Conservation (phyloP, 768 basidiomycete species). For the Tricholoma furcatifolium region DNA sequence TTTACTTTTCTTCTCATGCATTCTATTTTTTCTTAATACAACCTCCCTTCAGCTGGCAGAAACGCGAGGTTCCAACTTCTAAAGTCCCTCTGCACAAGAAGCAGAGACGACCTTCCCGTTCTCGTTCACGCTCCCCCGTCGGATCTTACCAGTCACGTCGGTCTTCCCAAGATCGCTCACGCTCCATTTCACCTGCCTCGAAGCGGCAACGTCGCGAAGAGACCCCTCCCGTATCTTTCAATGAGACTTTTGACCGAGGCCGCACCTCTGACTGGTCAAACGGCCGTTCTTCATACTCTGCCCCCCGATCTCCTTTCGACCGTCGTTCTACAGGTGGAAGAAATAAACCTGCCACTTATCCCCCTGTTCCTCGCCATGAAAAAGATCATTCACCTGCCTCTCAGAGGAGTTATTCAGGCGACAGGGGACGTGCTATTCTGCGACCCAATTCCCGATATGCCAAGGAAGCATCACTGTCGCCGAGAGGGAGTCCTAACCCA, state of each 20-base stretch:
- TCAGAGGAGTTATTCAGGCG: slow-evolving; percentile 9
- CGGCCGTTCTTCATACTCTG: slow-evolving; percentile 10
- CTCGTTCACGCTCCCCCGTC: slow-evolving; percentile 60
- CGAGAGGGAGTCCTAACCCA: slow-evolving; percentile 38
- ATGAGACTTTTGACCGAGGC: slow-evolving; percentile 49
- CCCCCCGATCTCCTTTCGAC: slow-evolving; percentile 1
- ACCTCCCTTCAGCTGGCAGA: slow-evolving; percentile 59
- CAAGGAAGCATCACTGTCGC: slow-evolving; percentile 29
- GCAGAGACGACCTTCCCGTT: slow-evolving; percentile 55
- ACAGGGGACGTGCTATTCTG: slow-evolving; percentile 13
- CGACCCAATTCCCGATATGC: slow-evolving; percentile 21
- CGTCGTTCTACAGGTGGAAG: slow-evolving; percentile 3
- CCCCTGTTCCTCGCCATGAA: slow-evolving; percentile 16
- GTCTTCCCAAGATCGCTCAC: slow-evolving; percentile 63
- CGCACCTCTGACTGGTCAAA: slow-evolving; percentile 29
- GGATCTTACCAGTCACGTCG: slow-evolving; percentile 64
- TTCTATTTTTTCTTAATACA: slow-evolving; percentile 2
- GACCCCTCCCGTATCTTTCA: slow-evolving; percentile 45
- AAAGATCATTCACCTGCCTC: slow-evolving; percentile 23
- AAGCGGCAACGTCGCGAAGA: slow-evolving; percentile 54
- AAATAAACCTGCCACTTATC: background rate
- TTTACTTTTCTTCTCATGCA: background rate
- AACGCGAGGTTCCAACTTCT: slow-evolving; percentile 47
- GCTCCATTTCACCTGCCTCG: slow-evolving; percentile 54
- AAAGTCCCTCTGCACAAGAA: slow-evolving; percentile 41